Conservation (phyloP, 176 grass and related monocot genomes). For the Miscanthus lutarioriparius region DNA sequence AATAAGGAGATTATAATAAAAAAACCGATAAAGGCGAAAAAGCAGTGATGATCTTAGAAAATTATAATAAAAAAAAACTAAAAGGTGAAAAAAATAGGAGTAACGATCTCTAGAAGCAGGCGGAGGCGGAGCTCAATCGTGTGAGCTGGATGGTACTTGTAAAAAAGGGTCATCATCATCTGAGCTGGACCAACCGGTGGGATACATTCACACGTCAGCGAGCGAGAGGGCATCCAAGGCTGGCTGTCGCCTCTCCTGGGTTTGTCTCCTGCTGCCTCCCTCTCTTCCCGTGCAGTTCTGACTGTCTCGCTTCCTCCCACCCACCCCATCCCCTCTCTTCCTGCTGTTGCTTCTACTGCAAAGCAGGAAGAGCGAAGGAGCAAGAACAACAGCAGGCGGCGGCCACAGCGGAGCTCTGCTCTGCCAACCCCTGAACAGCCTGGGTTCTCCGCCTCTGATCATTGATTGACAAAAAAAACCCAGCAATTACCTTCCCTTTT, state of each 20-base stretch:
- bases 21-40: neutral
- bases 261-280: slow-evolving; percentile 33
- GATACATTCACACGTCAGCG: slow-evolving; percentile 26
- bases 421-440: slow-evolving; percentile 51
- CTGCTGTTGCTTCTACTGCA: slow-evolving; percentile 34
- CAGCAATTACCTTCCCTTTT: slow-evolving; percentile 45
- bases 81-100: neutral
- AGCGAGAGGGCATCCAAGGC: slow-evolving; percentile 49
- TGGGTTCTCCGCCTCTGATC: slow-evolving; percentile 41
- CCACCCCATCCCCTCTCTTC: slow-evolving; percentile 13
- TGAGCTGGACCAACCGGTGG: slow-evolving; percentile 25
- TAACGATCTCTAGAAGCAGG: neutral
- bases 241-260: slow-evolving; percentile 40
- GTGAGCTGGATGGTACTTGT: slow-evolving; percentile 5
- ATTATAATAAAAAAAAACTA: neutral
- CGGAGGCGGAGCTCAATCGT: neutral
- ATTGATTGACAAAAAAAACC: slow-evolving; percentile 39
- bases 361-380: slow-evolving; percentile 27
- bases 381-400: slow-evolving; percentile 36
- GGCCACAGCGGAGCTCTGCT: slow-evolving; percentile 34
- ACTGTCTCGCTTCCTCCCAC: slow-evolving; percentile 10
- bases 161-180: neutral
- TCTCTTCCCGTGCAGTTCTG: neutral
- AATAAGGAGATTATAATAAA: neutral
- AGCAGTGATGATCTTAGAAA: no score